Evolutionary conservation across 2,329 filamentous ascomycete species (phyloP).

Genomic region (Phoma herbarum): DNA sequence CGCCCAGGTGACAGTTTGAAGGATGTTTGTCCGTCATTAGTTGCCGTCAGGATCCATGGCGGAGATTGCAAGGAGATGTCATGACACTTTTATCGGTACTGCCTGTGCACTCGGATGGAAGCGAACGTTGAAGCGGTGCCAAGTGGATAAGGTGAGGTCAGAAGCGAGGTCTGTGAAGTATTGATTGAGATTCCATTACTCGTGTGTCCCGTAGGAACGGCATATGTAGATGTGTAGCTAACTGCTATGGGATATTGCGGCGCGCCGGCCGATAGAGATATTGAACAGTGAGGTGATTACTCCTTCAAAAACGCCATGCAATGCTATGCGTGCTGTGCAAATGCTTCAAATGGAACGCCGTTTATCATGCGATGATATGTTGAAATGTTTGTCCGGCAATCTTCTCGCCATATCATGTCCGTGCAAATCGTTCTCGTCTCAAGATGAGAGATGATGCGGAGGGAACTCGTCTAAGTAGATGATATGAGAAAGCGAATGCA

Average conservation of each 20-base stretch:
- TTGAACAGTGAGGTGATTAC: conserved; percentile 12
- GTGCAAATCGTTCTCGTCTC: conserved; percentile 22
- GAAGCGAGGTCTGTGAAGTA: conserved; percentile 16
- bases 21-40: conserved; percentile 13
- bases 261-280: conserved; percentile 23
- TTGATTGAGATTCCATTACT: conserved; percentile 24
- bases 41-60: conserved; percentile 19
- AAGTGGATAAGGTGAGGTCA: conserved; percentile 10
- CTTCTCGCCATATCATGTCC: conserved; percentile 24
- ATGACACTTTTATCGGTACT: conserved; percentile 9
- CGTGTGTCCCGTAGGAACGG: conserved; percentile 13
- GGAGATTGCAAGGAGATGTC: conserved; percentile 22
- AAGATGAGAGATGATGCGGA: conserved; percentile 29
- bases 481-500: conserved; percentile 39
- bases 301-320: conserved; percentile 23
- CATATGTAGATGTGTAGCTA: conserved; percentile 18
- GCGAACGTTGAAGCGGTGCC: conserved; percentile 19
- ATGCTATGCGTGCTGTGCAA: conserved; percentile 25
- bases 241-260: conserved; percentile 23
- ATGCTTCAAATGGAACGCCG: conserved; percentile 23
- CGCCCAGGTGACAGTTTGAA: conserved; percentile 10
- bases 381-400: conserved; percentile 23
- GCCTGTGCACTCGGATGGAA: conserved; percentile 20
- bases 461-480: conserved; percentile 32
- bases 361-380: conserved; percentile 23